A percentile compares a stretch with the other conserved stretches of the same genome.
These are phyloP conservation scores for Aspergillus asperescens DNA, from an alignment of 495 filamentous ascomycete species.

Conservation along the genomic window DNA sequence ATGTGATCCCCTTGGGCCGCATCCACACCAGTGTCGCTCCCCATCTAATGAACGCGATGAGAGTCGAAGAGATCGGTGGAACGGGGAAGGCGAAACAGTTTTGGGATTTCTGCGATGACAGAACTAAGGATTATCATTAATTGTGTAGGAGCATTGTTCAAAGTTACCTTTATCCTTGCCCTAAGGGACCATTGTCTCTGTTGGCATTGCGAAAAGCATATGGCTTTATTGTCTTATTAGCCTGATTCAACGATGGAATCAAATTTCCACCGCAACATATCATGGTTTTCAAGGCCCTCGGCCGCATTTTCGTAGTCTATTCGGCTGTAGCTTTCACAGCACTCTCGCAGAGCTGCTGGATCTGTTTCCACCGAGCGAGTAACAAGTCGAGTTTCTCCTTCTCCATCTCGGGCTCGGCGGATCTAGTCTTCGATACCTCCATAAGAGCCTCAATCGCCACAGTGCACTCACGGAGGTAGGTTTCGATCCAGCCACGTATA, in stretches of 20 bases:
- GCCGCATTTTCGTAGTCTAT: background rate
- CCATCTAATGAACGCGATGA: constrained; percentile 30
- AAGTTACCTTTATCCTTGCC: background rate
- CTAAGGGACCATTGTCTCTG: background rate
- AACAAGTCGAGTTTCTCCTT: constrained; percentile 22
- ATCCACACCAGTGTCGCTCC: constrained; percentile 19
- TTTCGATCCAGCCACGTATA: constrained; percentile 23
- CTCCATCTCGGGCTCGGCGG: constrained; percentile 10
- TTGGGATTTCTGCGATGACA: constrained; percentile 35
- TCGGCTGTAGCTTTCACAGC: background rate
- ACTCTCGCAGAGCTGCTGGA: constrained; percentile 26
- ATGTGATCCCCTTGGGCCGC: constrained; percentile 38
- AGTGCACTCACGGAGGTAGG: constrained; percentile 21
- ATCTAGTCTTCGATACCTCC: background rate
- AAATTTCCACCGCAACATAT: background rate
- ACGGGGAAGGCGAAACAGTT: constrained; percentile 29
- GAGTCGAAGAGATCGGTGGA: constrained; percentile 27
- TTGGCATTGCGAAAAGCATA: background rate
- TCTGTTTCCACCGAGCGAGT: constrained; percentile 41
- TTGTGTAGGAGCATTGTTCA: background rate
- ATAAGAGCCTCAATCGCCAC: constrained; percentile 15
- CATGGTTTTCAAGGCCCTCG: background rate
- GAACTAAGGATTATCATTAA: constrained; percentile 10
- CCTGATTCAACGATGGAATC: background rate
- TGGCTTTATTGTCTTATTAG: background rate